Evolutionary conservation across 352 stramenopile genomes (phyloP).

Genomic region (Phytopythium litorale): DNA sequence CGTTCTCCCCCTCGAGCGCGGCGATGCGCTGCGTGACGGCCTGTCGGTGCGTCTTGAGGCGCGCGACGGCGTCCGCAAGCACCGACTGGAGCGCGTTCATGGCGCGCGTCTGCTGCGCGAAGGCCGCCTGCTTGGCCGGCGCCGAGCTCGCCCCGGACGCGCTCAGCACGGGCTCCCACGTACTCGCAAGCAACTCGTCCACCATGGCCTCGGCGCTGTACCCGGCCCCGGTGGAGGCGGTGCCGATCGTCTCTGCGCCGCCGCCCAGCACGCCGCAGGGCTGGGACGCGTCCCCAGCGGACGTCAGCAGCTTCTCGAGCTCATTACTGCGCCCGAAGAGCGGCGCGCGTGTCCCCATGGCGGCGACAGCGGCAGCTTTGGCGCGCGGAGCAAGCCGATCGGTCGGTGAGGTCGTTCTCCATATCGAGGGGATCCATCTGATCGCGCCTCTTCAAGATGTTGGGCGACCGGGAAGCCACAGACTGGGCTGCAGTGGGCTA

Average conservation of each 20-base stretch:
- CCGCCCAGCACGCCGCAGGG: slow-evolving; percentile 2
- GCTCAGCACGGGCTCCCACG: slow-evolving; percentile 30
- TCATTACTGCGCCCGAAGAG: slow-evolving; percentile 35
- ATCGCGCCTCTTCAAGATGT: background rate
- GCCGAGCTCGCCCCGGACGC: background rate
- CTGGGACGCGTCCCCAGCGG: slow-evolving; percentile 12
- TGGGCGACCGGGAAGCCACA: background rate
- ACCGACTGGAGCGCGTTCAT: slow-evolving; percentile 68
- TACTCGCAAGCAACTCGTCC: slow-evolving; percentile 66
- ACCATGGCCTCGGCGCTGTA: slow-evolving; percentile 78
- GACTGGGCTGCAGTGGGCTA: background rate
- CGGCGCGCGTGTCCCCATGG: background rate
- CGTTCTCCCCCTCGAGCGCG: slow-evolving; percentile 61
- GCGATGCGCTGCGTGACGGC: slow-evolving; percentile 55
- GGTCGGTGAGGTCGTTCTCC: background rate
- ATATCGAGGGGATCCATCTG: too few species aligned
- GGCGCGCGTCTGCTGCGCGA: slow-evolving; percentile 50
- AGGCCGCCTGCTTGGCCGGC: slow-evolving; percentile 19
- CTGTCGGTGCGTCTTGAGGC: slow-evolving; percentile 51
- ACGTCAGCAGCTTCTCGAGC: slow-evolving; percentile 57
- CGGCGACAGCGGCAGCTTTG: too few species aligned
- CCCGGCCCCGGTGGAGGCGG: background rate
- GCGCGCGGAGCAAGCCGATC: background rate
- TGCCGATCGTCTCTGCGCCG: background rate
- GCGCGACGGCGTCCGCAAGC: slow-evolving; percentile 52